Percentiles rank a stretch among this genome's conserved stretches.
Conservation (phyloP, 2,329 filamentous ascomycete genomes). For the Pochonia chlamydosporia region DNA sequence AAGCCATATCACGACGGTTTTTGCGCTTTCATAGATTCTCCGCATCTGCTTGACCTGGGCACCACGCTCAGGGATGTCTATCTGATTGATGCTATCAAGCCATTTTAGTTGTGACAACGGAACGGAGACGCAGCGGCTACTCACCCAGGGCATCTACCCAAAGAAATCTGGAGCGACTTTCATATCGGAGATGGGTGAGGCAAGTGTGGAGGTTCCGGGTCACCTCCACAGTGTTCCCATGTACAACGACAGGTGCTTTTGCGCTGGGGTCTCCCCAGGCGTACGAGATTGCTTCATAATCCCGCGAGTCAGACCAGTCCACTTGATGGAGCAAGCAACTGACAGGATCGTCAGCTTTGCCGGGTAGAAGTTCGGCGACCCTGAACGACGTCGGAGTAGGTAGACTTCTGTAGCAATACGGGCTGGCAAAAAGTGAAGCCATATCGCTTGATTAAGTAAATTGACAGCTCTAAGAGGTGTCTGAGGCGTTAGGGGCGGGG, state of each 20-base stretch:
- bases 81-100: constrained; percentile 5
- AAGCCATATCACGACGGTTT: constrained; percentile 5
- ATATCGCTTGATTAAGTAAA: neutral
- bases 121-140: neutral
- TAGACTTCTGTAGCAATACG: neutral
- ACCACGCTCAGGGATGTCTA: constrained; percentile 2
- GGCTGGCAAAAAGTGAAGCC: neutral
- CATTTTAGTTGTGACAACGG: neutral
- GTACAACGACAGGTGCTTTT: neutral
- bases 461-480: neutral
- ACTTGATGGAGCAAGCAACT: constrained; percentile 5
- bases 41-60: constrained; percentile 6
- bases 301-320: neutral
- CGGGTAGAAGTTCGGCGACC: constrained; percentile 5
- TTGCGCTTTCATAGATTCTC: constrained; percentile 4
- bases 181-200: constrained; percentile 2
- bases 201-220: constrained; percentile 5
- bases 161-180: constrained; percentile 2
- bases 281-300: constrained; percentile 6
- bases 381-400: constrained; percentile 1
- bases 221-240: constrained; percentile 2
- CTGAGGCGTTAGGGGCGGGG: neutral
- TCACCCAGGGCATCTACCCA: constrained; percentile 4
- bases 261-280: constrained; percentile 2
- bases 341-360: constrained; percentile 1